Percentiles rank a stretch among this genome's conserved stretches.
These are phyloP conservation scores for Gossypium rotundifolium DNA, from an alignment of 345 rosid genomes.

Conservation along the genomic window DNA sequence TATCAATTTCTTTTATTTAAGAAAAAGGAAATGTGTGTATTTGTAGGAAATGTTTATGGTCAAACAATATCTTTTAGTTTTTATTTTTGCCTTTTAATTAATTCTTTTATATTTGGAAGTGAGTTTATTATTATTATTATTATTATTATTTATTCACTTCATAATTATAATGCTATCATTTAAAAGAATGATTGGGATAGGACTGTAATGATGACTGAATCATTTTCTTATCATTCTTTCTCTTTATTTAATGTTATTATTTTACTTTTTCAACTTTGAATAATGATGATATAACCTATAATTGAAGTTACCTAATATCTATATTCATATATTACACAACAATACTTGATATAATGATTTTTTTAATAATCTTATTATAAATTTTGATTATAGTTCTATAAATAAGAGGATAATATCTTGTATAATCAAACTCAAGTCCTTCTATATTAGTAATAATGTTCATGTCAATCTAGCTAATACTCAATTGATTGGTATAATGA, in stretches of 20 bases:
- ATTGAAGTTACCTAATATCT: no score
- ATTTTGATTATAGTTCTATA: no score
- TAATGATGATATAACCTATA: background rate
- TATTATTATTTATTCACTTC: background rate
- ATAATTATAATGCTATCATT: background rate
- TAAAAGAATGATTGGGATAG: background rate
- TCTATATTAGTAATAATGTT: accelerated
- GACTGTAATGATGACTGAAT: constrained; percentile 13
- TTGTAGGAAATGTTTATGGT: background rate
- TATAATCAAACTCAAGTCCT: accelerated
- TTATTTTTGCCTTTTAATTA: no score
- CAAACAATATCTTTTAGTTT: background rate
- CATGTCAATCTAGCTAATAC: no score
- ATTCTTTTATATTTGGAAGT: background rate
- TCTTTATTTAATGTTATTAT: background rate
- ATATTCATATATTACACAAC: no score
- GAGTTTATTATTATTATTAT: background rate
- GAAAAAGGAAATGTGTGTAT: background rate
- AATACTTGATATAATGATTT: no score
- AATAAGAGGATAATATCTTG: no score
- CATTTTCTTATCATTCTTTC: background rate
- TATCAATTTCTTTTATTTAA: background rate
- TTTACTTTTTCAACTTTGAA: background rate
- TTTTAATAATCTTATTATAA: no score
- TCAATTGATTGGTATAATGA: no score